Evolutionary conservation across 106 monocot species (phyloP).

Genomic region (Alisma plantagoaquatica): DNA sequence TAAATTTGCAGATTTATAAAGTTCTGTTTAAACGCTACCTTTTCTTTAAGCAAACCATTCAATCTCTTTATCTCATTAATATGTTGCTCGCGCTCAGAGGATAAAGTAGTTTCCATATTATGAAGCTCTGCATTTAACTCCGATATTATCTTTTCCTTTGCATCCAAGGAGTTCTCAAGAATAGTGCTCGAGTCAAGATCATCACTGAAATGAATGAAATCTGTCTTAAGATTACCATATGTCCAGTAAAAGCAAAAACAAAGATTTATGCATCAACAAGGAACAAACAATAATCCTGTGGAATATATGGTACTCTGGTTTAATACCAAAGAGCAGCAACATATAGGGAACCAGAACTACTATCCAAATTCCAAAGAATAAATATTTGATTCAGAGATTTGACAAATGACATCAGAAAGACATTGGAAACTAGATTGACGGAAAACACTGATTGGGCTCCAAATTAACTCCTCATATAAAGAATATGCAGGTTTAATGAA

Average conservation of each 20-base stretch:
- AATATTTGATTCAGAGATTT: too few species aligned
- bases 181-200: constrained; percentile 43
- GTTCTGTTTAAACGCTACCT: too few species aligned
- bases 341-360: too few species aligned
- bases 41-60: constrained; percentile 56
- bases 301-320: neutral
- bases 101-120: constrained; percentile 57
- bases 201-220: constrained; percentile 32
- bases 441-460: too few species aligned
- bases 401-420: too few species aligned
- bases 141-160: constrained; percentile 85
- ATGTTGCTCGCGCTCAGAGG: constrained; percentile 69
- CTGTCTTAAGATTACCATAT: neutral
- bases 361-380: too few species aligned
- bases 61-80: constrained; percentile 76
- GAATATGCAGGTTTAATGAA: too few species aligned
- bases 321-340: neutral
- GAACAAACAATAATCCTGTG: neutral
- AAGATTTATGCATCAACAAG: neutral
- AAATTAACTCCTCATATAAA: too few species aligned
- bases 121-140: constrained; percentile 78
- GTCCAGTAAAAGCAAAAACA: neutral
- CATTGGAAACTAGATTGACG: too few species aligned
- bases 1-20: too few species aligned
- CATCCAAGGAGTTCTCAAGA: constrained; percentile 70